Conservation (phyloP, 306 rosid species). For the Bauhinia variegata region DNA sequence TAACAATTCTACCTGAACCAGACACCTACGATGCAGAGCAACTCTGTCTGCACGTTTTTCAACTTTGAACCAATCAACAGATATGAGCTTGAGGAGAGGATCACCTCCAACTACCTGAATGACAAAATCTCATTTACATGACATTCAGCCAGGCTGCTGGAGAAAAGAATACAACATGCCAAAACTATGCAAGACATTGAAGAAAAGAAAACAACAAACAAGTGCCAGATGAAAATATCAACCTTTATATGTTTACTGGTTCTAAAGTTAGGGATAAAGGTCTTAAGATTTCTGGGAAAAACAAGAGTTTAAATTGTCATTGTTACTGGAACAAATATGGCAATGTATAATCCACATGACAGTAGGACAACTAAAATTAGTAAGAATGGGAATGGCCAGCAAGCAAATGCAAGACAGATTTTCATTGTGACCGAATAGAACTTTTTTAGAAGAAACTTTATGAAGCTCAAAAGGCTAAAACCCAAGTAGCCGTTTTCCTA, state of each 20-base stretch:
- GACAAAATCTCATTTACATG: conserved; percentile 6
- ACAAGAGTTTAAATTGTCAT: conserved; percentile 14
- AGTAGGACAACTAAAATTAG: too few relatives aligned
- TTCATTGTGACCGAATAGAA: too few relatives aligned
- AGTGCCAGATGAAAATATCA: conserved; percentile 9
- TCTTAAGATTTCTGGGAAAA: background rate
- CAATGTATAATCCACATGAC: too few relatives aligned
- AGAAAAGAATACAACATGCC: conserved; percentile 20
- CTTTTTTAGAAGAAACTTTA: too few relatives aligned
- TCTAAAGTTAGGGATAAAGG: conserved; percentile 24
- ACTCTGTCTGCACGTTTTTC: conserved; percentile 56
- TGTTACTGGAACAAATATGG: too few relatives aligned
- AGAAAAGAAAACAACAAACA: background rate
- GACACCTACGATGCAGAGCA: conserved; percentile 71
- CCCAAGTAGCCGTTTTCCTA: too few relatives aligned
- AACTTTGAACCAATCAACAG: conserved; percentile 87
- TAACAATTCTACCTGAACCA: conserved; percentile 68
- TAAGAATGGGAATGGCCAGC: too few relatives aligned
- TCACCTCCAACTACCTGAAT: conserved; percentile 82
- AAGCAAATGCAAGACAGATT: too few relatives aligned
- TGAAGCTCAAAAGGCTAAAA: too few relatives aligned
- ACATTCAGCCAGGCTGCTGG: conserved; percentile 23
- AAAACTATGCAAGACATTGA: conserved; percentile 28
- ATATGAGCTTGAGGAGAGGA: conserved; percentile 85
- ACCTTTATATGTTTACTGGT: background rate